Conservation (phyloP, 495 filamentous ascomycete genomes). For the Xylaria curta region DNA sequence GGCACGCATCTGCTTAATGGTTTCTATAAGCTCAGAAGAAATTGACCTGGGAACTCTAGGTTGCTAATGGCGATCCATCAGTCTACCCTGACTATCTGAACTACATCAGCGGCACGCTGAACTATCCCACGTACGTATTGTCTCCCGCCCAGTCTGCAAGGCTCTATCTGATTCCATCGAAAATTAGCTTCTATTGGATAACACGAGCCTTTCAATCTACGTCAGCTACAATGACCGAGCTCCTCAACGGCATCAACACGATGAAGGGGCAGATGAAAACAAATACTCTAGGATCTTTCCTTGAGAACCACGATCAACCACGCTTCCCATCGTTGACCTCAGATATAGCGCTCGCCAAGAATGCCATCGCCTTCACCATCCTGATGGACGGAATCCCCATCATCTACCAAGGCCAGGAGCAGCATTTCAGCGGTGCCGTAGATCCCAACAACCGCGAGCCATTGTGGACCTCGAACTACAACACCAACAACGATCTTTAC, state of each 20-base stretch:
- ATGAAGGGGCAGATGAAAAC: slow-evolving; percentile 50
- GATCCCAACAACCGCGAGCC: slow-evolving; percentile 74
- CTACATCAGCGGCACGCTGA: slow-evolving; percentile 65
- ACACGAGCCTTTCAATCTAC: slow-evolving; percentile 65
- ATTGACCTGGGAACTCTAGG: neutral
- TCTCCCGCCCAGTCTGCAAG: neutral
- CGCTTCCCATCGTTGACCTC: slow-evolving; percentile 64
- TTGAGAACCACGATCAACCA: slow-evolving; percentile 78
- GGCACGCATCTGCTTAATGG: neutral
- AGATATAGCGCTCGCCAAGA: slow-evolving; percentile 65
- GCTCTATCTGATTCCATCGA: neutral
- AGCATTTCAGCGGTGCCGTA: slow-evolving; percentile 62
- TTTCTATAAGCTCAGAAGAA: neutral
- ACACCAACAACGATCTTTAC: slow-evolving; percentile 64
- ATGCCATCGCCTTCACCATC: slow-evolving; percentile 72
- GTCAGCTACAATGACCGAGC: slow-evolving; percentile 58
- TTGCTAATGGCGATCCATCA: slow-evolving; percentile 60
- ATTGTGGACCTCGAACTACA: slow-evolving; percentile 71
- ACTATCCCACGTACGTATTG: slow-evolving; percentile 65
- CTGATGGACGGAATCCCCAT: slow-evolving; percentile 63
- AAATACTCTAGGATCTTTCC: slow-evolving; percentile 62
- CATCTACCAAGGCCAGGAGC: slow-evolving; percentile 68
- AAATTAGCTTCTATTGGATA: slow-evolving; percentile 61
- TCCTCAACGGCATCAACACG: slow-evolving; percentile 63
- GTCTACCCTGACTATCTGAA: slow-evolving; percentile 71